Evolutionary conservation across 345 rosid genomes (phyloP), one percentile per base, ranked within the genome.

Genomic region (Syzygium grande): DNA sequence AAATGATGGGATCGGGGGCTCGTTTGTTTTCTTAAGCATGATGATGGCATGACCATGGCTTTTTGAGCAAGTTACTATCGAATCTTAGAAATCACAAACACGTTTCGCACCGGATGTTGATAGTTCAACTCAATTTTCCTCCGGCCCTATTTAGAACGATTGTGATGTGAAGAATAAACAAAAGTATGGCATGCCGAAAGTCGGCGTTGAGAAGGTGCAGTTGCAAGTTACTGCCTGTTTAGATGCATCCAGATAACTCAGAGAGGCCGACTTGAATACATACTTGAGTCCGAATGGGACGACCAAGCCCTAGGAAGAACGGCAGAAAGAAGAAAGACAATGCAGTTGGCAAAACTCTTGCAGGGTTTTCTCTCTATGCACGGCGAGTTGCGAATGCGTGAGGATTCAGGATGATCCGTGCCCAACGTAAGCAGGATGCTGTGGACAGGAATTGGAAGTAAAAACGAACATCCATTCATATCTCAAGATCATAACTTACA

Each of bases 101-200:
- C 43, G 83, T 73, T 19, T 19, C 2, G 11, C 4, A 4, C 2
- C 3, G 25, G 43, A 73, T 73, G 43, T 68, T 4, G 5, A 4
- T 5, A 6, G 49, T 38, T 38, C 80, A 10, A 73, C 4, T 2
- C 49, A 1, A 17, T 73, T 73, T 25, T 73, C 80, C 7, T 38
- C 14, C 21, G 23, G 23, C 8, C 49, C 3, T 38, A 10, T 34
- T 23, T 3, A 14, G n/a, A 25, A 25, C 63, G 21, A 73, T 25
- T 19, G 49, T 5, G 15, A 38, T 0, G 4, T 0, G 0, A 2
- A 13, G 23, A n/a, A 10, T 9, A 4, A 4, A 11, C n/a, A 4
- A 56, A 56, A 73, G 13, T 73, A 10, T 10, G 7, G 27, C 80
- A 38, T 2, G 3, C 27, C 12, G 27, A 73, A 73, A 34, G 49